Evolutionary conservation across 2,329 filamentous ascomycete species (phyloP).

Genomic region (Leptographium wingfieldii): DNA sequence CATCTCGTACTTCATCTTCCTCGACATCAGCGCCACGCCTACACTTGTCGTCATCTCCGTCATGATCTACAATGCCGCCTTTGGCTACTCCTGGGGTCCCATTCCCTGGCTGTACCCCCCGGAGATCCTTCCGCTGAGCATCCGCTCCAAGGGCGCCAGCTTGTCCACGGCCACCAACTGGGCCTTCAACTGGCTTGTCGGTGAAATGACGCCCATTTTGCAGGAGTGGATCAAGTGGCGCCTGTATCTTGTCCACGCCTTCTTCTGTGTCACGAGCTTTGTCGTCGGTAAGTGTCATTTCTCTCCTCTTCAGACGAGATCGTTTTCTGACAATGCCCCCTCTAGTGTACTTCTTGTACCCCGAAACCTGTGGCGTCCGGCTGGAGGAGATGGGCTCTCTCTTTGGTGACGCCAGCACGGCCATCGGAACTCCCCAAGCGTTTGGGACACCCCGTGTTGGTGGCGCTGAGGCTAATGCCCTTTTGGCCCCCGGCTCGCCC

Average conservation of each 20-base stretch:
- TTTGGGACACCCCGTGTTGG: slow-evolving; percentile 66
- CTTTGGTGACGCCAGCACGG: slow-evolving; percentile 85
- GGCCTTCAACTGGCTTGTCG: slow-evolving; percentile 97
- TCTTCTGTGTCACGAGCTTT: slow-evolving; percentile 92
- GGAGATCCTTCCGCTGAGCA: slow-evolving; percentile 94
- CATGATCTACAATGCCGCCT: slow-evolving; percentile 96
- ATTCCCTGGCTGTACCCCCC: slow-evolving; percentile 98
- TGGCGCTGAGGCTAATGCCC: slow-evolving; percentile 62
- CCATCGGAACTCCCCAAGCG: slow-evolving; percentile 61
- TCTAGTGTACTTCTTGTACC: slow-evolving; percentile 91
- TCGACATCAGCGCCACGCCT: slow-evolving; percentile 68
- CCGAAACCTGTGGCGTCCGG: slow-evolving; percentile 88
- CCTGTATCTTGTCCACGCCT: slow-evolving; percentile 87
- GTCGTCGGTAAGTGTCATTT: slow-evolving; percentile 91
- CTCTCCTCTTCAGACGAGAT: slow-evolving; percentile 26
- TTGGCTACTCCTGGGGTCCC: slow-evolving; percentile 89
- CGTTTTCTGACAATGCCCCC: background rate
- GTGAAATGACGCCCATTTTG: slow-evolving; percentile 84
- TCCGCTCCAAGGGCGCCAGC: slow-evolving; percentile 92
- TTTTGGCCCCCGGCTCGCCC: slow-evolving; percentile 68
- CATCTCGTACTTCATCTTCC: slow-evolving; percentile 91
- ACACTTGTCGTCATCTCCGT: slow-evolving; percentile 84
- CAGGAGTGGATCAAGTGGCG: slow-evolving; percentile 91
- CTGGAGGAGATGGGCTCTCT: slow-evolving; percentile 93
- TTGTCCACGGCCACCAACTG: slow-evolving; percentile 94